These are phyloP conservation scores for Amylostereum areolatum DNA, from an alignment of 1,284 basidiomycete species.

Conservation along the genomic window DNA sequence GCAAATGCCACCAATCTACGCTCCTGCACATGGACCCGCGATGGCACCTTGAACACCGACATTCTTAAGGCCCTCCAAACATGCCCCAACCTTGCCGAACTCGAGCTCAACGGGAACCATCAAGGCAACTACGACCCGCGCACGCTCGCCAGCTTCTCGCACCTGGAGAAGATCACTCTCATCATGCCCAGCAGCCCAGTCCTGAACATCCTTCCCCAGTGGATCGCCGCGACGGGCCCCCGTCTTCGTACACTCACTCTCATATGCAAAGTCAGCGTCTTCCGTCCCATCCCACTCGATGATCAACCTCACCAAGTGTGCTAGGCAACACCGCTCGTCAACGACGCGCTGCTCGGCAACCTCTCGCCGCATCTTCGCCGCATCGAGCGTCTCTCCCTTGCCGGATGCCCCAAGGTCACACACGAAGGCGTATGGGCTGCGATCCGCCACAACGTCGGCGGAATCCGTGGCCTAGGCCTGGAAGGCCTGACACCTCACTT, in stretches of 20 bases:
- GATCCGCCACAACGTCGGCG: constrained; percentile 33
- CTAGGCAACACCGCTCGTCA: constrained; percentile 50
- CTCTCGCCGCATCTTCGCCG: constrained; percentile 41
- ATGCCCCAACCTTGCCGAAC: constrained; percentile 37
- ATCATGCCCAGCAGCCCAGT: constrained; percentile 66
- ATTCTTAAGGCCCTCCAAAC: constrained; percentile 45
- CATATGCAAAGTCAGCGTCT: constrained; percentile 54
- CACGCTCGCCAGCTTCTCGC: constrained; percentile 28
- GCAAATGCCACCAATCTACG: constrained; percentile 53
- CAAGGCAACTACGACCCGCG: constrained; percentile 47
- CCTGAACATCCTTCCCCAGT: constrained; percentile 39
- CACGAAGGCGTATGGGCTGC: constrained; percentile 49
- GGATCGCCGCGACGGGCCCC: constrained; percentile 39
- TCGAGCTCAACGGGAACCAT: constrained; percentile 67
- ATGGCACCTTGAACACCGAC: constrained; percentile 56
- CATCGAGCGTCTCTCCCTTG: constrained; percentile 51
- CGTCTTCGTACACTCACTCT: constrained; percentile 51
- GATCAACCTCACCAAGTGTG: constrained; percentile 3
- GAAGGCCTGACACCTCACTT: constrained; percentile 60
- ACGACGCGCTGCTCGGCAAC: constrained; percentile 42
- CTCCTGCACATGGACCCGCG: constrained; percentile 69
- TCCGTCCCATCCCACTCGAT: constrained; percentile 1
- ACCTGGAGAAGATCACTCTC: constrained; percentile 46
- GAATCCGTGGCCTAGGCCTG: constrained; percentile 48
- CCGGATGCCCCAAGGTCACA: constrained; percentile 65